Percentiles rank a stretch among this genome's conserved stretches.
Conservation (phyloP, 768 basidiomycete genomes). For the Tubosaeta brunneosetosa region DNA sequence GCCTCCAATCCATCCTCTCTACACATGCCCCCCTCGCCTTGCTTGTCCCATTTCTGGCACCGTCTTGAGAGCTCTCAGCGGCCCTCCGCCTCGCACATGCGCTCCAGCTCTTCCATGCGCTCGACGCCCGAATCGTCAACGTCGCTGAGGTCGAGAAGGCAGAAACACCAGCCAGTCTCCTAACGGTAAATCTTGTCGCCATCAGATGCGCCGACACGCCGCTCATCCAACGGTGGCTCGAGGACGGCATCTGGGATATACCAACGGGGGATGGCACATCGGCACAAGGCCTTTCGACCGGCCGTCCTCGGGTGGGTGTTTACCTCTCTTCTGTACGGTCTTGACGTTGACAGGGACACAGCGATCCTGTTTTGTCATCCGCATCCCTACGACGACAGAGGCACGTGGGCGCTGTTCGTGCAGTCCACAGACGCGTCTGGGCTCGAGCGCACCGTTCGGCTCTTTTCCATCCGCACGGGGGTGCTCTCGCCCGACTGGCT, state of each 20-base stretch:
- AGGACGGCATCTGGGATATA: conserved; percentile 16
- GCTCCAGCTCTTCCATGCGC: conserved; percentile 59
- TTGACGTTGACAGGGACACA: conserved; percentile 19
- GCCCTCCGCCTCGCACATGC: conserved; percentile 68
- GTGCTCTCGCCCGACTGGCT: conserved; percentile 76
- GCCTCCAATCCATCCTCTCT: conserved; percentile 63
- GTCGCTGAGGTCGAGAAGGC: conserved; percentile 28
- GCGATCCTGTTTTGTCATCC: conserved; percentile 57
- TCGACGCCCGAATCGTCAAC: conserved; percentile 61
- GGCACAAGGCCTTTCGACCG: conserved; percentile 14
- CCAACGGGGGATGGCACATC: conserved; percentile 18
- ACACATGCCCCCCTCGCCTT: conserved; percentile 51
- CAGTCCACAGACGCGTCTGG: conserved; percentile 51
- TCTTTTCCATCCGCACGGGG: conserved; percentile 86
- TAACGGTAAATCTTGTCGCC: conserved; percentile 52
- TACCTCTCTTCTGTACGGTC: not conserved
- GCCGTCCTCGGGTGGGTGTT: conserved; percentile 18
- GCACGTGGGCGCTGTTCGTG: conserved; percentile 49
- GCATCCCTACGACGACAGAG: conserved; percentile 19
- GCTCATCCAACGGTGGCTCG: conserved; percentile 33
- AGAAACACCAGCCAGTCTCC: not conserved
- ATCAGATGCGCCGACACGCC: conserved; percentile 42
- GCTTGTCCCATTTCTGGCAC: conserved; percentile 42
- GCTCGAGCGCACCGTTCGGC: conserved; percentile 60
- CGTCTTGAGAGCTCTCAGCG: conserved; percentile 40